These are phyloP conservation scores for Phytopythium montanum DNA, from an alignment of 352 stramenopile species.

Conservation along the genomic window DNA sequence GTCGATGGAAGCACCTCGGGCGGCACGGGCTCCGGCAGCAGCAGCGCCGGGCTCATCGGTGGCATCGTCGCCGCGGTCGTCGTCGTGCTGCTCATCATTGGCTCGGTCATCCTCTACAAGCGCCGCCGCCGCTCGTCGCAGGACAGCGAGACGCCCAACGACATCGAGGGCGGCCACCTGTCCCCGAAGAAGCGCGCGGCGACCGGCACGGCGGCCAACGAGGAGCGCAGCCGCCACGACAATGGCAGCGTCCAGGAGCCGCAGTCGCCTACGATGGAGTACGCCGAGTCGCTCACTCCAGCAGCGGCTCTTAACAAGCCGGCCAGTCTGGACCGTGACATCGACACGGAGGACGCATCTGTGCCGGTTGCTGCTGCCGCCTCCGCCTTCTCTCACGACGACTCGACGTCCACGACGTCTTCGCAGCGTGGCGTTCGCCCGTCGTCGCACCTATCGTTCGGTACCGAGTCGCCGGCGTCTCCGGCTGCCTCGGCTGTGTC, in stretches of 20 bases:
- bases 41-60: constrained; percentile 31
- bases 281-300: constrained; percentile 45
- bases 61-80: constrained; percentile 32
- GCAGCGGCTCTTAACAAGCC: constrained; percentile 19
- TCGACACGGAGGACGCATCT: background rate
- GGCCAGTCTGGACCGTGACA: background rate
- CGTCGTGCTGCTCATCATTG: constrained; percentile 61
- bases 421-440: constrained; percentile 8
- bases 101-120: constrained; percentile 59
- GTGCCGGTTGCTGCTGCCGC: background rate
- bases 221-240: constrained; percentile 18
- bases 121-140: constrained; percentile 44
- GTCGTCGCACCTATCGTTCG: constrained; percentile 24
- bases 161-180: constrained; percentile 57
- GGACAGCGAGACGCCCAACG: constrained; percentile 26
- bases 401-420: constrained; percentile 3
- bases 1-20: constrained; percentile 22
- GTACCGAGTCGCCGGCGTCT: constrained; percentile 16
- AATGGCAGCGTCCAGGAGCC: constrained; percentile 13
- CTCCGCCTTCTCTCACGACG: constrained; percentile 11
- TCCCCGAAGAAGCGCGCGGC: constrained; percentile 45
- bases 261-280: constrained; percentile 49
- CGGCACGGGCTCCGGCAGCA: constrained; percentile 5
- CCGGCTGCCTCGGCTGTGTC: constrained; percentile 9
- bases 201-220: constrained; percentile 26